Percentiles rank a stretch among this genome's conserved stretches.
Conservation (phyloP, 306 rosid genomes). For the Glycyrrhiza uralensis region DNA sequence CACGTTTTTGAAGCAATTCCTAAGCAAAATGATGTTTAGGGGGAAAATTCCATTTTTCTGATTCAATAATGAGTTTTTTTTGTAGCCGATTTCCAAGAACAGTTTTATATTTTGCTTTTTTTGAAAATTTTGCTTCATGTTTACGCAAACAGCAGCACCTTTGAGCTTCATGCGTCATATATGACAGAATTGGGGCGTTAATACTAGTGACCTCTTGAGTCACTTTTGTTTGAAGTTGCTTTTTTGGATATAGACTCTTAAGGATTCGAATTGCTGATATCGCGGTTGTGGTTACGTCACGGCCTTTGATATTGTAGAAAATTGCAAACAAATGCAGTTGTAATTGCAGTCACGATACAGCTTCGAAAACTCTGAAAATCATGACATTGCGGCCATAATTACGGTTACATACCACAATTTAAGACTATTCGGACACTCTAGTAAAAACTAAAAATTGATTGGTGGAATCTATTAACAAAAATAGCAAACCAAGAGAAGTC, state of each 20-base stretch:
- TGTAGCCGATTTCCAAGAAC: neutral
- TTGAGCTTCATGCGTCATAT: slow-evolving; percentile 2
- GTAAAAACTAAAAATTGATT: too few species aligned
- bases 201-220: neutral
- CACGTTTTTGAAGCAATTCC: slow-evolving; percentile 36
- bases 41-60: slow-evolving; percentile 9
- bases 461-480: neutral
- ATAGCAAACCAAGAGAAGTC: neutral
- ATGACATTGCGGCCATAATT: too few species aligned
- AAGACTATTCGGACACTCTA: too few species aligned
- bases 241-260: neutral
- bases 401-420: too few species aligned
- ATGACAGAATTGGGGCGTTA: neutral
- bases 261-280: too few species aligned
- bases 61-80: slow-evolving; percentile 15
- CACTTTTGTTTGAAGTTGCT: neutral
- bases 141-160: neutral
- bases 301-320: too few species aligned
- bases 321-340: too few species aligned
- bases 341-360: too few species aligned
- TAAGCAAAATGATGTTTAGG: slow-evolving; percentile 37
- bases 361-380: too few species aligned
- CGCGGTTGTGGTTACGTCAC: too few species aligned
- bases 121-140: slow-evolving; percentile 27
- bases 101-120: neutral